phyloP scores from a whole-genome alignment of 1,139 yeast genomes.

The Geotrichum klebahnii region DNA sequence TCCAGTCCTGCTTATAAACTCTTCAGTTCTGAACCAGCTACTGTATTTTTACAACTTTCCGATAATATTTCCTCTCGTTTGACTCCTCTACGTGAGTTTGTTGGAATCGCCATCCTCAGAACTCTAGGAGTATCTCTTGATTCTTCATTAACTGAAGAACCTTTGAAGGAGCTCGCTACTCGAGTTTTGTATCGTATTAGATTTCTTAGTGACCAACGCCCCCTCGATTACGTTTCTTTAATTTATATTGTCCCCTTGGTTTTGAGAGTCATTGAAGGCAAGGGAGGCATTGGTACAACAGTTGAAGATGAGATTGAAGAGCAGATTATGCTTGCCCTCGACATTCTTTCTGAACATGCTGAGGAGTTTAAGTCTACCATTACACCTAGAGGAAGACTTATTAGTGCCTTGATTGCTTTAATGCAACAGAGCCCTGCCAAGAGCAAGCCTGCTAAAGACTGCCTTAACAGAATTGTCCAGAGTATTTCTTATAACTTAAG shows the following conservation, averaged over 20 bases:
- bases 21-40: conserved; percentile 34
- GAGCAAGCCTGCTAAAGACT: conserved; percentile 77
- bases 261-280: conserved; percentile 46
- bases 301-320: conserved; percentile 87
- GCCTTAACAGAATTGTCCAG: conserved; percentile 70
- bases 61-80: conserved; percentile 45
- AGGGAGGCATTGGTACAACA: conserved; percentile 54
- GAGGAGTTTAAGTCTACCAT: conserved; percentile 63
- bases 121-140: conserved; percentile 33
- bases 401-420: conserved; percentile 59
- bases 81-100: conserved; percentile 48
- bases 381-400: conserved; percentile 64
- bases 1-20: conserved; percentile 39
- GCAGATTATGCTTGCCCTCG: conserved; percentile 71
- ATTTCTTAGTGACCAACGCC: conserved; percentile 66
- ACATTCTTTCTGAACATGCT: conserved; percentile 70
- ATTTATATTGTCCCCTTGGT: conserved; percentile 73
- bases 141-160: conserved; percentile 48
- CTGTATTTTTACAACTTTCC: conserved; percentile 35
- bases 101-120: conserved; percentile 69
- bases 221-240: conserved; percentile 64
- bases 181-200: conserved; percentile 72
- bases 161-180: conserved; percentile 52
- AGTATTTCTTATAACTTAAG: conserved; percentile 62
- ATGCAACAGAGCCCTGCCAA: conserved; percentile 66